Evolutionary conservation across 495 filamentous ascomycete genomes (phyloP).

Genomic region (Neurospora sp.): DNA sequence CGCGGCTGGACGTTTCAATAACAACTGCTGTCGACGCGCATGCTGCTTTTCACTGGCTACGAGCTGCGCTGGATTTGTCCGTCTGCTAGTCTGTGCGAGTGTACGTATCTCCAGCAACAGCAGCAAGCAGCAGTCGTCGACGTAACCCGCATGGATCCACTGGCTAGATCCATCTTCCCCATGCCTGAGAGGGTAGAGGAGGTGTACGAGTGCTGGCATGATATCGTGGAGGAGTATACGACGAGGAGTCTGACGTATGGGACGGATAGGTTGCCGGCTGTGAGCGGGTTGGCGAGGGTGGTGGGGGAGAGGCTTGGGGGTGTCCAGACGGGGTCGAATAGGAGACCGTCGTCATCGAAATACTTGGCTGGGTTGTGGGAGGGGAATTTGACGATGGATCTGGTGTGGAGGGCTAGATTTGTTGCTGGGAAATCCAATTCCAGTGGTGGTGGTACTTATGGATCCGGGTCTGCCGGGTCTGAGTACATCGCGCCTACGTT

Average conservation of each 20-base stretch:
- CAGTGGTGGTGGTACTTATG: too few species aligned
- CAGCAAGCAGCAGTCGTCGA: not conserved
- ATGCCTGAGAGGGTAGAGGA: not conserved
- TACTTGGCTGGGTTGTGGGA: not conserved
- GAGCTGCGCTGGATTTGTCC: conserved; percentile 2
- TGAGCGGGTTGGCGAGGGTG: conserved; percentile 19
- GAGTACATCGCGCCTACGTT: conserved; percentile 1
- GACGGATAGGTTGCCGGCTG: conserved; percentile 20
- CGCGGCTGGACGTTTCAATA: conserved; percentile 7
- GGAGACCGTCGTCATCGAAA: too few species aligned
- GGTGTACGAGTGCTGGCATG: not conserved
- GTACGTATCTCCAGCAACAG: not conserved
- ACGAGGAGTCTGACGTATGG: conserved; percentile 15
- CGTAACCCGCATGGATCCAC: not conserved
- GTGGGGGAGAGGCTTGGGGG: not conserved
- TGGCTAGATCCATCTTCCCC: not conserved
- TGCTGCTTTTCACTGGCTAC: not conserved
- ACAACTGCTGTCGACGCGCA: not conserved
- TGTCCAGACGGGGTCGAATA: too few species aligned
- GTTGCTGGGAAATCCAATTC: not conserved
- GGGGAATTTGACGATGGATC: not conserved
- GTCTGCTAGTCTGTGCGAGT: not conserved
- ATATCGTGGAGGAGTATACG: conserved; percentile 7
- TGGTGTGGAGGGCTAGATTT: not conserved
- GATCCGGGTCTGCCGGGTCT: not conserved